Base-by-base conservation (phyloP, 179 eudicot genomes). In the Heliamphora pulchella region DNA sequence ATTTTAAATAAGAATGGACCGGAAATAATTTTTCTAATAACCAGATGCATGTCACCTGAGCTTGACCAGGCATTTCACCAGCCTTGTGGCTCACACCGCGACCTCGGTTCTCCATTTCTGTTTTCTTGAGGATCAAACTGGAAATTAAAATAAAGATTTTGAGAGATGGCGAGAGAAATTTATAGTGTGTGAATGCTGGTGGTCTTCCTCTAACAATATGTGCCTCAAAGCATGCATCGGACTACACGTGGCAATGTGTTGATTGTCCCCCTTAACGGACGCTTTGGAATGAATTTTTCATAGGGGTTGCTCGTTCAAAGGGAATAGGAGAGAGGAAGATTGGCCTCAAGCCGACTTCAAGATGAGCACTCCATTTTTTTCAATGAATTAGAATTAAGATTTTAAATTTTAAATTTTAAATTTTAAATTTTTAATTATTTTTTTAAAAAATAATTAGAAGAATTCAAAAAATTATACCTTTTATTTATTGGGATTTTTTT, bases 281-380 rank as follows among this genome's bases (percentile, higher is more conserved):
- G 81, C 75, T 15, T 79, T 51, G 74, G 74, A n/a, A 8, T 11
- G 74, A 48, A 71, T 8, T 31, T 8, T 47, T 71, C 74, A 46
- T 15, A 48, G 41, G 50, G 57, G 74, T 47, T 71, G 74, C 53
- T 69, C 71, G 5, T 18, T 68, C 46, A 43, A 43, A 68, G 3
- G 50, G 1, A 13, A 48, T 10, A 9, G 5, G 11, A 63, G 46
- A 11, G 69, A 11, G 13, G 41, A 8, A 1, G 3, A 62, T 18
- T 31, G 31, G 31, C 31, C 31, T 31, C 31, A 31, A 31, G 0
- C 31, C 31, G 31, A 31, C 31, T 31, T 31, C 31, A 31, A 31
- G 31, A 31, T 31, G 31, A 31, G 31, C 31, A 31, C 31, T 31
- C 31, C 31, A 31, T n/a, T 31, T 31, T 31, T 31, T 31, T 31